Evolutionary conservation across 1,284 basidiomycete genomes (phyloP), one percentile per base, ranked within the genome.

Genomic region (Vanrija pseudolonga): DNA sequence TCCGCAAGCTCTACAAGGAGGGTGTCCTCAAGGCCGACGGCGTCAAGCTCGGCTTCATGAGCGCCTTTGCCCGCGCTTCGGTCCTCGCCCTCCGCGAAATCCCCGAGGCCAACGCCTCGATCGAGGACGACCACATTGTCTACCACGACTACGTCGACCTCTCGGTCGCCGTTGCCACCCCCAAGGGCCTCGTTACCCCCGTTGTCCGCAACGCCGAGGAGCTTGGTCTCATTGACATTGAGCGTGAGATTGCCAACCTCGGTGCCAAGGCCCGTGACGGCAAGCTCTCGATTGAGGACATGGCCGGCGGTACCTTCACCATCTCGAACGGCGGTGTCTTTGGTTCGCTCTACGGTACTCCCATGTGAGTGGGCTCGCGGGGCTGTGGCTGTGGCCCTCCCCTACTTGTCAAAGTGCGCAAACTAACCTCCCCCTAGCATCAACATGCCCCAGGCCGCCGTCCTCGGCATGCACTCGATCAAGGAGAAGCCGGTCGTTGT

Each of bases 281-380:
- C 73, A 97, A 98, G 80, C 84, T 98, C 50, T 87, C 90, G 26
- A 83, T 98, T 56, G 96, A 98, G 75, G 92, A 95, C 74, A 94
- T 95, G 95, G 83, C 90, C 42, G 96, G 95, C 53, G 94, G 95
- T 50, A 88, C 90, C 20, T 98, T 98, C 82, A 98, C 95, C 67
- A 98, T 98, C 77, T 98, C 95, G 51, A 98, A 98, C 76, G 96
- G 96, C 47, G 96, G 95, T 68, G 95, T 98, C 72, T 98, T 98
- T 69, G 95, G 95, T 53, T 96, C 92, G 51, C 81, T 98, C 46
- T 97, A 88, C 73, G 95, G 95, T 49, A 98, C 95, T 37, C 95
- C 95, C 48, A 94, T 93, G 32, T 32, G 32, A 32, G 32, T 32
- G 1, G 32, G 69, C n/a, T n/a, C 71, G 47, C 65, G 70, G 57